Percentiles rank a stretch among this genome's conserved stretches.
These are phyloP conservation scores for Metschnikowia baotianmanensis DNA, from an alignment of 805 yeast genomes.

Conservation along the genomic window DNA sequence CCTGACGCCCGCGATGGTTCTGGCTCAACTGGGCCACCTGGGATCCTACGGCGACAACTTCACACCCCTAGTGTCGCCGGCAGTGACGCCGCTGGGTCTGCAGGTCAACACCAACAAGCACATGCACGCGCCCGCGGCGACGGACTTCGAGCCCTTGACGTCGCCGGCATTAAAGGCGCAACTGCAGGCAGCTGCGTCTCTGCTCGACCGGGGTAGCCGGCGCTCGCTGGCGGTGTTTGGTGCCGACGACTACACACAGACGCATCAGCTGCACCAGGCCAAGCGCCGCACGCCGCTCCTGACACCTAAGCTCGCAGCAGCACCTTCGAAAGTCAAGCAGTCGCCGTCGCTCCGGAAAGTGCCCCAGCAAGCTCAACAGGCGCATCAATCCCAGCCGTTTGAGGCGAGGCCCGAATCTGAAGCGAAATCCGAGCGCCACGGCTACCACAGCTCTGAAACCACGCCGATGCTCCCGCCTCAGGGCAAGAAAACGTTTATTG, in stretches of 20 bases:
- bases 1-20: conserved; percentile 11
- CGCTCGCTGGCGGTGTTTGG: conserved; percentile 35
- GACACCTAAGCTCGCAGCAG: conserved; percentile 37
- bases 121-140: conserved; percentile 17
- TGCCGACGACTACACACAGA: conserved; percentile 22
- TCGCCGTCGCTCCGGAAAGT: conserved; percentile 32
- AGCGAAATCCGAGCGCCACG: background rate
- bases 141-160: conserved; percentile 52
- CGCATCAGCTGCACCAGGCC: conserved; percentile 17
- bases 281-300: conserved; percentile 45
- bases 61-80: conserved; percentile 77
- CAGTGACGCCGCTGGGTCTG: conserved; percentile 60
- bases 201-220: conserved; percentile 23
- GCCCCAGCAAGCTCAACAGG: conserved; percentile 14
- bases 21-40: conserved; percentile 1
- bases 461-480: conserved; percentile 41
- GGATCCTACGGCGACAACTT: conserved; percentile 57
- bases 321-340: conserved; percentile 25
- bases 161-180: conserved; percentile 65
- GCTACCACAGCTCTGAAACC: conserved; percentile 10
- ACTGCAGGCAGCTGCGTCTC: conserved; percentile 12
- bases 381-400: conserved; percentile 27
- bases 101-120: conserved; percentile 23
- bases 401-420: background rate
- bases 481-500: conserved; percentile 27